phyloP scores from a whole-genome alignment of 2,329 filamentous ascomycete species.

The Sclerotinia borealis region DNA sequence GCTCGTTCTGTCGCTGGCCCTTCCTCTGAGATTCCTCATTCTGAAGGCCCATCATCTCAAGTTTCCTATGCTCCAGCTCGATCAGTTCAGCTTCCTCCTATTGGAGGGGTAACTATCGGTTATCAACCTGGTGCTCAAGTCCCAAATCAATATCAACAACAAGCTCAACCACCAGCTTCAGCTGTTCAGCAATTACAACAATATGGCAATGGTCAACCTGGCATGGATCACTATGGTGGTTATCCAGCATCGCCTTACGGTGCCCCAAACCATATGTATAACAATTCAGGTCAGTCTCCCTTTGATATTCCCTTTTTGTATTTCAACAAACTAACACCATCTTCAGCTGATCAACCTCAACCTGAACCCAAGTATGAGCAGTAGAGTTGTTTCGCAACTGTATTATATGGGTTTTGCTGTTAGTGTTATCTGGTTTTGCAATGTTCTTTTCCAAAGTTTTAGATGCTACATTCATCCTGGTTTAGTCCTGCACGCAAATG shows the following conservation, averaged over 20 bases:
- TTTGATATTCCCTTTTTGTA: conserved; percentile 14
- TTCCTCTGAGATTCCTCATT: conserved; percentile 45
- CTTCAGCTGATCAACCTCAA: conserved; percentile 29
- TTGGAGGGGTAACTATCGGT: conserved; percentile 45
- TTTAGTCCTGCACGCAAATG: conserved; percentile 31
- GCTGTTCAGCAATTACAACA: conserved; percentile 51
- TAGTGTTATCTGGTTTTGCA: conserved; percentile 22
- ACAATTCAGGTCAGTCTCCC: conserved; percentile 43
- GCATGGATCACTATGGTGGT: conserved; percentile 39
- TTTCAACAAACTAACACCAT: conserved; percentile 23
- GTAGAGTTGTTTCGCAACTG: conserved; percentile 29
- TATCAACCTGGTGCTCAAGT: conserved; percentile 57
- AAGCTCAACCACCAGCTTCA: conserved; percentile 39
- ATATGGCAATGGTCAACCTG: conserved; percentile 39
- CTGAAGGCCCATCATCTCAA: conserved; percentile 45
- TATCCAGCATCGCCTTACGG: conserved; percentile 56
- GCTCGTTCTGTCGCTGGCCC: conserved; percentile 52
- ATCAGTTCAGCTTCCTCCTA: conserved; percentile 62
- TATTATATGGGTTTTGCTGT: conserved; percentile 34
- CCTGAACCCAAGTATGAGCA: conserved; percentile 32
- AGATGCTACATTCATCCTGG: conserved; percentile 24
- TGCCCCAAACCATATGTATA: conserved; percentile 48
- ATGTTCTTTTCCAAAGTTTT: conserved; percentile 25
- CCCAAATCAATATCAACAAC: conserved; percentile 28
- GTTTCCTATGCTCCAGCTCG: conserved; percentile 43